A percentile compares a stretch with the other conserved stretches of the same genome.
Evolutionary conservation across 176 grass and related monocot genomes (phyloP).

Genomic region (Zizania latifolia): DNA sequence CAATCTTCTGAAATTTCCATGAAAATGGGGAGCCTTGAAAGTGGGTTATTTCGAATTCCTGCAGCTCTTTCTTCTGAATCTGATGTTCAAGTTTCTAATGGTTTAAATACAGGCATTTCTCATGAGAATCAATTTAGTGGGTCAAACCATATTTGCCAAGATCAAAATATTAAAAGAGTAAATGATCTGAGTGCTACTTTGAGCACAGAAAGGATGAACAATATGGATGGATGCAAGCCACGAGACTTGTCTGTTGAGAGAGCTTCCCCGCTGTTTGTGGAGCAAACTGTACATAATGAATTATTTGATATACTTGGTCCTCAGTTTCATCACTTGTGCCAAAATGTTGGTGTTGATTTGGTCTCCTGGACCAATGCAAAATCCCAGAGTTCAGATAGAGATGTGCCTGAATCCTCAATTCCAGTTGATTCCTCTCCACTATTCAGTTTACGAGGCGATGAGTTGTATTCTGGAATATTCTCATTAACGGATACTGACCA

Average conservation of each 20-base stretch:
- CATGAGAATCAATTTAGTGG: constrained; percentile 33
- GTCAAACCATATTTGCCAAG: constrained; percentile 15
- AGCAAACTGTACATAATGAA: constrained; percentile 43
- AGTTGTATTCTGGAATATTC: constrained; percentile 45
- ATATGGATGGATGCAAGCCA: constrained; percentile 10
- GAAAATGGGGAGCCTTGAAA: constrained; percentile 32
- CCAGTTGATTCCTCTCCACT: constrained; percentile 27
- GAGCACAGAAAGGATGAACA: constrained; percentile 15
- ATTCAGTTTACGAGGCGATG: constrained; percentile 44
- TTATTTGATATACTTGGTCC: constrained; percentile 59
- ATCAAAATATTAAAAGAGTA: constrained; percentile 22
- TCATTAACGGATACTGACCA: constrained; percentile 57
- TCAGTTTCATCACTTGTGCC: constrained; percentile 39
- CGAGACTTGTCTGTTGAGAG: constrained; percentile 9
- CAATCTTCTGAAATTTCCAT: constrained; percentile 25
- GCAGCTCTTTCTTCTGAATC: constrained; percentile 19
- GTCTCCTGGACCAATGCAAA: constrained; percentile 29
- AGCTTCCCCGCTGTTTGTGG: constrained; percentile 30
- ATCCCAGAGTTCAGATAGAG: constrained; percentile 34
- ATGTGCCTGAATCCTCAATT: constrained; percentile 36
- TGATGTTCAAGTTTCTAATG: constrained; percentile 32
- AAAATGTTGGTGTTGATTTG: constrained; percentile 40
- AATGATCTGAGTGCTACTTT: constrained; percentile 29
- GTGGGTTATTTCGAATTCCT: constrained; percentile 28
- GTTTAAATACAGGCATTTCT: constrained; percentile 22